Base-by-base conservation (phyloP, 495 filamentous ascomycete genomes). In the Penicillium samsonianum region DNA sequence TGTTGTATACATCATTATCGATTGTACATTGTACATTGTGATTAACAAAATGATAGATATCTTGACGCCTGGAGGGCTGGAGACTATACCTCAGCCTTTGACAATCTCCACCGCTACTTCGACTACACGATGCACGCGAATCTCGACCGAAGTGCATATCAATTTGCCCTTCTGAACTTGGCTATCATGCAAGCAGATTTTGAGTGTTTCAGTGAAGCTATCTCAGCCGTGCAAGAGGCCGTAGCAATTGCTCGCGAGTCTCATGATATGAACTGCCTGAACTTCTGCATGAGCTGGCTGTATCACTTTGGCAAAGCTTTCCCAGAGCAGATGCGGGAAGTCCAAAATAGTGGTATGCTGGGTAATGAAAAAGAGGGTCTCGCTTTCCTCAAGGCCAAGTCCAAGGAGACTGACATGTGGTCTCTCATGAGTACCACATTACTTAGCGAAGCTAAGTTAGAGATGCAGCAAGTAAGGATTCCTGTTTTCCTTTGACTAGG, bases 271-370 rank as follows among this genome's bases (percentile, higher is more conserved):
- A 85, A 82, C 8, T 98, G 95, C 67, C 78, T 98, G 37, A 98
- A 96, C 71, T 97, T 96, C 73, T 90, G 90, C 43, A 82, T 98
- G 61, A 96, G 90, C 68, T 98, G 94, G 95, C 79, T 98, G n/a
- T 94, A 95, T 69, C 92, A 97, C 68, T 93, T 98, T 63, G 87
- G 87, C 28, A 88, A 91, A 65, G 84, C 89, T 0, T 91, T 95
- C 67, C 91, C 92, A 0, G 80, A 84, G 45, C 80, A 92, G 43
- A 85, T 93, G 62, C 82, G 80, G 28, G 83, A 87, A 42, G 77
- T 89, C 1, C 84, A 87, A 38, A 85, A 87, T 40, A 84, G 80
- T 57, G 88, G 85, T 43, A 84, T 90, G 80, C 73, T 91, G 12
- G 88, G 88, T 1, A 87, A 85, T 59, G 90, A 93, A 47, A 87